A percentile compares a stretch with the other conserved stretches of the same genome.
phyloP scores from a whole-genome alignment of 2,329 filamentous ascomycete genomes.

The Metarhizium rileyi region DNA sequence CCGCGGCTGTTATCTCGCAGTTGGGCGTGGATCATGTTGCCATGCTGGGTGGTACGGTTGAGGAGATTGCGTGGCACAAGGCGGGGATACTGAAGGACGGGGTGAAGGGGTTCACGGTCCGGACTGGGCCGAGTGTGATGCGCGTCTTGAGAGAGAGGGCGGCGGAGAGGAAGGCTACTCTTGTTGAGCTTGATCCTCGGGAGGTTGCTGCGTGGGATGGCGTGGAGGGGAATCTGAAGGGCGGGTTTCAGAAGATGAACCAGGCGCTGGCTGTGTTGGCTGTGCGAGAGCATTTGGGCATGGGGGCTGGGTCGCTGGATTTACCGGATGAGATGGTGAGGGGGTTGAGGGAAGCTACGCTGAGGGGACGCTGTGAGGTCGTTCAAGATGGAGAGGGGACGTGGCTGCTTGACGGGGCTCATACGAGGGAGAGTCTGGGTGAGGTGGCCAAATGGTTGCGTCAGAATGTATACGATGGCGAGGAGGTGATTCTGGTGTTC shows the following conservation, averaged over 20 bases:
- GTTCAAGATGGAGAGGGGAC: slow-evolving; percentile 41
- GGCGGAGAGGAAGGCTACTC: slow-evolving; percentile 38
- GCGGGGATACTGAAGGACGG: slow-evolving; percentile 72
- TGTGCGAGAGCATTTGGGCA: slow-evolving; percentile 46
- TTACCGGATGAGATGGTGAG: slow-evolving; percentile 39
- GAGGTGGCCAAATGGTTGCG: slow-evolving; percentile 72
- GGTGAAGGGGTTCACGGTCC: slow-evolving; percentile 27
- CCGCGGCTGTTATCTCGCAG: slow-evolving; percentile 64
- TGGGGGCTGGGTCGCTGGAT: slow-evolving; percentile 14
- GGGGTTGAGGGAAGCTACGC: slow-evolving; percentile 56
- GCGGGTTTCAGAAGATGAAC: slow-evolving; percentile 47
- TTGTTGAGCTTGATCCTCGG: slow-evolving; percentile 32
- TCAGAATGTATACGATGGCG: slow-evolving; percentile 25
- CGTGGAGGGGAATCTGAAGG: slow-evolving; percentile 32
- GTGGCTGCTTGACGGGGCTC: slow-evolving; percentile 83
- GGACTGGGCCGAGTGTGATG: slow-evolving; percentile 21
- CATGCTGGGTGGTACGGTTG: slow-evolving; percentile 69
- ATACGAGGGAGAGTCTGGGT: slow-evolving; percentile 75
- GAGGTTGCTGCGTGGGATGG: slow-evolving; percentile 32
- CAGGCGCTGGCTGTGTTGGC: slow-evolving; percentile 47
- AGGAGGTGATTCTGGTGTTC: slow-evolving; percentile 59
- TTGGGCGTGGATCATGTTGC: slow-evolving; percentile 78
- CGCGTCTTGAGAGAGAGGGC: slow-evolving; percentile 51
- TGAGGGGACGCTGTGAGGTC: slow-evolving; percentile 71
- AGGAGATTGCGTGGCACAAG: slow-evolving; percentile 85